Evolutionary conservation across 768 basidiomycete species (phyloP).

Genomic region (Lactarius pseudohatsudake): DNA sequence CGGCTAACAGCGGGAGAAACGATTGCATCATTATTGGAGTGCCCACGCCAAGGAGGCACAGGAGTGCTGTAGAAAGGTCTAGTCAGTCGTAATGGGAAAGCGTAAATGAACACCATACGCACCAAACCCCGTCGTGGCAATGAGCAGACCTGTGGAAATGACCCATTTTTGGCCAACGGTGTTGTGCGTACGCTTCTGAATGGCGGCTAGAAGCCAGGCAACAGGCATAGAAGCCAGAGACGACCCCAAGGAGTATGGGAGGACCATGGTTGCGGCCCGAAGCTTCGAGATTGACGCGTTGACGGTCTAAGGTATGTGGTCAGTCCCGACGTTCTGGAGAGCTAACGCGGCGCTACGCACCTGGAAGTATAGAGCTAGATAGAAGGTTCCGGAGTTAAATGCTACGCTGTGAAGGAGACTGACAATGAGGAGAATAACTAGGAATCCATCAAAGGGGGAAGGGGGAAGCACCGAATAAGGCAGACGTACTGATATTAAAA

Average conservation of each 20-base stretch:
- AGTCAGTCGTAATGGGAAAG: background rate
- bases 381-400: conserved; percentile 84
- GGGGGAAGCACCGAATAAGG: conserved; percentile 6
- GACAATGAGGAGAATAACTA: conserved; percentile 65
- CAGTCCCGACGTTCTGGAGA: background rate
- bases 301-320: conserved; percentile 50
- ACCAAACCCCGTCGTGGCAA: conserved; percentile 78
- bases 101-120: conserved; percentile 25
- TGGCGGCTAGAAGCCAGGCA: conserved; percentile 77
- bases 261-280: conserved; percentile 67
- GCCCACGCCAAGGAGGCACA: conserved; percentile 59
- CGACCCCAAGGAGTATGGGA: conserved; percentile 84
- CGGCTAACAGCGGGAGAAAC: conserved; percentile 67
- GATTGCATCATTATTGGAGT: conserved; percentile 48
- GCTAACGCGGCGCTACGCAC: conserved; percentile 38
- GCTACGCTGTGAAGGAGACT: conserved; percentile 81
- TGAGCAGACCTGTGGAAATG: conserved; percentile 59
- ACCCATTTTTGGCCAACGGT: conserved; percentile 66
- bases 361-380: conserved; percentile 82
- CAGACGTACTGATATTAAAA: conserved; percentile 54
- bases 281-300: conserved; percentile 63
- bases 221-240: conserved; percentile 83
- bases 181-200: conserved; percentile 55
- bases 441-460: conserved; percentile 23
- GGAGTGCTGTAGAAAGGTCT: conserved; percentile 49